Percentiles rank a stretch among this genome's conserved stretches.
These are phyloP conservation scores for Ceratocystis huliohia DNA, from an alignment of 2,329 filamentous ascomycete genomes.

Conservation along the genomic window DNA sequence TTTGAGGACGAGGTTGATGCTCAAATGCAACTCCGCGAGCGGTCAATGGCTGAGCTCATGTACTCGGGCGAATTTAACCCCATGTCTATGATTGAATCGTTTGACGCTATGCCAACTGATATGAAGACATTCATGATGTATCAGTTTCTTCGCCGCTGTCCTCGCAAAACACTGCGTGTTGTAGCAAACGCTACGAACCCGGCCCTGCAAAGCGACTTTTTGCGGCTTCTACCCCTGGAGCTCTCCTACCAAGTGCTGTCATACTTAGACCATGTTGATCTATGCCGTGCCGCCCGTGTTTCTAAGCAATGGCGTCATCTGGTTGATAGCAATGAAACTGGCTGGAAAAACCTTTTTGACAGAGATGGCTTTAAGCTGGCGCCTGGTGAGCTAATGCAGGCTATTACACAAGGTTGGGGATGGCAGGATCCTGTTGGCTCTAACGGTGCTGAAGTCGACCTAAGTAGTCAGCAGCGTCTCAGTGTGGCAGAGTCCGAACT, in stretches of 20 bases:
- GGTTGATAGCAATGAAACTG: slow-evolving; percentile 83
- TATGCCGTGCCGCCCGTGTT: slow-evolving; percentile 83
- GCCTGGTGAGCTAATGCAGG: slow-evolving; percentile 68
- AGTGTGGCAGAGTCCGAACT: slow-evolving; percentile 43
- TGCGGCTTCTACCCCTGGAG: slow-evolving; percentile 71
- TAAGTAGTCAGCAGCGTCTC: slow-evolving; percentile 47
- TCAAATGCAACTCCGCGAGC: slow-evolving; percentile 12
- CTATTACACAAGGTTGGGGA: slow-evolving; percentile 86
- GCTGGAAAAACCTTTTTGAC: slow-evolving; percentile 89
- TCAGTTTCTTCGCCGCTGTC: slow-evolving; percentile 77
- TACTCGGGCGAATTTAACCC: slow-evolving; percentile 51
- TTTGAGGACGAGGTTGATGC: slow-evolving; percentile 11
- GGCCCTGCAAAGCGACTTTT: slow-evolving; percentile 85
- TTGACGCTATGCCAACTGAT: slow-evolving; percentile 79
- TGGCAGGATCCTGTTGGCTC: slow-evolving; percentile 79
- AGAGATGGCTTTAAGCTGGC: slow-evolving; percentile 68
- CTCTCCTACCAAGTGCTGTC: slow-evolving; percentile 77
- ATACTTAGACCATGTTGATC: slow-evolving; percentile 71
- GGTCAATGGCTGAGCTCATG: not conserved
- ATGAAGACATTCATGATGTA: slow-evolving; percentile 97
- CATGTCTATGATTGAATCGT: slow-evolving; percentile 74
- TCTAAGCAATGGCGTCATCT: slow-evolving; percentile 89
- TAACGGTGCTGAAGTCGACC: slow-evolving; percentile 66
- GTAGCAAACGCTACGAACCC: slow-evolving; percentile 88
- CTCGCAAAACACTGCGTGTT: slow-evolving; percentile 76